Base-by-base conservation (phyloP, 2,329 filamentous ascomycete species). In the Colletotrichum phormii region DNA sequence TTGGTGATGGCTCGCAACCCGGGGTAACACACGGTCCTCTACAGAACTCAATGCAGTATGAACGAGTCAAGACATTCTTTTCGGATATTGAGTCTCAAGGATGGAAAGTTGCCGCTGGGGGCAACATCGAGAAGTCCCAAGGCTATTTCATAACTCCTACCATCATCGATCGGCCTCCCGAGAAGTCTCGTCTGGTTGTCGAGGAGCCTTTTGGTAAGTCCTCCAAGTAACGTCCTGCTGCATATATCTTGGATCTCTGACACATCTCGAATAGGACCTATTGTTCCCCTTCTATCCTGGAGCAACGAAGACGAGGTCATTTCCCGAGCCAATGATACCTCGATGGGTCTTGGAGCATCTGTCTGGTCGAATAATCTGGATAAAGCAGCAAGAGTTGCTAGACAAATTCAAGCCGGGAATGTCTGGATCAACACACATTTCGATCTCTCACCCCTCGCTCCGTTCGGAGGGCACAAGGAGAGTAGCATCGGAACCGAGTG, bases 41-140 rank as follows among this genome's bases (percentile, higher is more conserved):
- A 1, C 90, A 91, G 69, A 93, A 93, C 80, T 81, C 85, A 73
- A 88, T 90, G 86, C 92, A 93, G 79, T 93, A 54, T n/a, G 68
- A 71, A 26, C 24, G 68, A 26, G 68, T 71, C 55, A 71, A 67
- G 35, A 67, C 63, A 1, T 71, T 71, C 26, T 71, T 71, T 6
- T 35, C n/a, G 26, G 68, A 71, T n/a, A 71, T 71, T 46, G 37
- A 71, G 22, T 67, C 68, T 12, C 68, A 71, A 26, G 68, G 68
- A 13, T 71, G 68, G 68, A 33, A 71, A 18, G 68, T 71, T 4
- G 68, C 68, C 5, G 68, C 67, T 3, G 68, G 68, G 8, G 68
- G 68, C 35, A 49, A 67, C 8, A 53, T 72, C 4, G 24, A 62
- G 6, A 31, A 54, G 13, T 68, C 66, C 2, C 57, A 67, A 24